Evolutionary conservation across 495 filamentous ascomycete genomes (phyloP), one percentile per base, ranked within the genome.

Genomic region (Chlorociboria aeruginascens): DNA sequence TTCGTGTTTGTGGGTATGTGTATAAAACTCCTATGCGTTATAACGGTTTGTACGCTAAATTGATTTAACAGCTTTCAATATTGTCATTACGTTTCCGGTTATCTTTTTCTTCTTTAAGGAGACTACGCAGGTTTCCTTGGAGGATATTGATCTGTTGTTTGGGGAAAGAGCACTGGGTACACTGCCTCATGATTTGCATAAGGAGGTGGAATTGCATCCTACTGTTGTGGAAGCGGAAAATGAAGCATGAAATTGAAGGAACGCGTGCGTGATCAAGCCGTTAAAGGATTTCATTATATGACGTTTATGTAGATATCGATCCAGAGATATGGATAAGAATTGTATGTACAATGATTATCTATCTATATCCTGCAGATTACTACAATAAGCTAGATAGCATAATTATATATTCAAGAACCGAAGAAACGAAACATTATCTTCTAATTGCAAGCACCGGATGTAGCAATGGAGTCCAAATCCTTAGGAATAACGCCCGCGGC

Each of bases 141-240:
- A 79, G 49, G 73, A 76, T 45, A 77, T 78, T 49, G 74, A 79
- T 63, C 41, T 73, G 13, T 54, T 77, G 31, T 76, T 79, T 59
- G 74, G 68, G 0, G 69, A 68, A 38, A 55, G 69, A 1, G 66
- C 70, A 3, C 52, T 73, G 14, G 70, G 70, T 7, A 60, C 59
- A 0, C 52, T 71, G 40, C 66, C 67, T 1, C 63, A 68, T 36
- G 59, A 69, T 40, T 53, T 67, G 20, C 39, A 58, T 16, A 49
- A 49, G 41, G 60, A 25, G 1, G 20, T 25, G 20, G 20, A 25
- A 4, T 25, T 25, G 20, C 20, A 25, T 25, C 20, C 20, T 4
- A 25, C 20, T 25, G 20, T 25, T 25, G 20, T 25, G 20, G 20
- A 25, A 25, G 20, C 20, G 1, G 1, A 25, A 25, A 4, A 25